Base-by-base conservation (phyloP, 2,329 filamentous ascomycete genomes). In the Cyphellophora attinorum region DNA sequence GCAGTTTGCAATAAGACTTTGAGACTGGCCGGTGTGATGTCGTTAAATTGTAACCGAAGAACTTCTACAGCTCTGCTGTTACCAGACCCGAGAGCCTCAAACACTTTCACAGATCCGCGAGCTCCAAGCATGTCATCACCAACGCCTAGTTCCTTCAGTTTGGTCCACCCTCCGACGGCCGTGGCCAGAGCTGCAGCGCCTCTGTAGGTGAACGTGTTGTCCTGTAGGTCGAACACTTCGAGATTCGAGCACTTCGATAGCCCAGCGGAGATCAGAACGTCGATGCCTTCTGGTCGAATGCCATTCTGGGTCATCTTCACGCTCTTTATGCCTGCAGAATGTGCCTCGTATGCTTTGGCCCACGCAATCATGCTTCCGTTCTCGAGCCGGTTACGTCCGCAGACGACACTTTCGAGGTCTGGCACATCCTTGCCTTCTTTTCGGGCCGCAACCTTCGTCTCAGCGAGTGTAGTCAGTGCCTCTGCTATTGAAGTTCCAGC, bases 281-380 rank as follows among this genome's bases (percentile, higher is more conserved):
- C 79, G 52, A 96, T 91, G 41, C 91, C 91, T 59, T 96, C 86
- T 55, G 89, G 85, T 28, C 91, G 76, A 49, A 98, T 98, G 34
- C 91, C 91, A 58, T 98, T 96, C 62, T 96, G 91, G 16, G 93
- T 85, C 91, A 98, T 96, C 70, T 89, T 93, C 49, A 98, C 76
- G 39, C 78, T 78, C 61, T 80, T 82, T 44, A 98, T 74, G 38
- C 81, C 80, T 46, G 73, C 77, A 56, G 60, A 65, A 54, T 96
- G 85, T 38, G 89, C 79, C 51, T 78, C 76, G 59, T 85, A 95
- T 1, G 85, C 73, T 57, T 81, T 82, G 27, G 88, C 86, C 91
- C 91, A 98, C 0, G 89, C 88, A 11, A 75, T 76, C 91, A 98
- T 98, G 55, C 81, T 91, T 48, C 89, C 91, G 52, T 88, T 94